Percentiles rank a stretch among this genome's conserved stretches.
Evolutionary conservation across 805 yeast species (phyloP).

Genomic region (Starmerella khaoyaiensis): DNA sequence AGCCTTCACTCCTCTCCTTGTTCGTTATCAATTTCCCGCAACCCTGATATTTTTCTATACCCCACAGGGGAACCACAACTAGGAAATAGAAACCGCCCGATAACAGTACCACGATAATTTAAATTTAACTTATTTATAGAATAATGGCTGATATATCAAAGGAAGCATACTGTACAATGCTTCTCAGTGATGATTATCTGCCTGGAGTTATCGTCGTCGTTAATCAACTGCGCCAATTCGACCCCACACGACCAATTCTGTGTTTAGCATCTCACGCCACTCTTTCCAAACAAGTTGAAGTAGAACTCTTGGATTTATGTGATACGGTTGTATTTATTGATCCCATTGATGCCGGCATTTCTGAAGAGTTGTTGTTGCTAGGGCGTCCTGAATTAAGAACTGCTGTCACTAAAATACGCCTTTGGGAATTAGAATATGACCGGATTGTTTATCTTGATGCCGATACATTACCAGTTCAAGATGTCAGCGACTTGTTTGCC

Average conservation of each 20-base stretch:
- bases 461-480: slow-evolving; percentile 37
- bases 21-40: no score
- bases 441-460: slow-evolving; percentile 41
- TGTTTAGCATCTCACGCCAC: slow-evolving; percentile 23
- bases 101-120: no score
- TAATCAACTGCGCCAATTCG: slow-evolving; percentile 23
- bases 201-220: slow-evolving; percentile 43
- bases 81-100: no score
- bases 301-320: slow-evolving; percentile 22
- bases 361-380: slow-evolving; percentile 27
- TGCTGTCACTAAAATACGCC: slow-evolving; percentile 41
- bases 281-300: slow-evolving; percentile 5
- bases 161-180: slow-evolving; percentile 34
- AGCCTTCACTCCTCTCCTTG: no score
- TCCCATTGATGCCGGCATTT: slow-evolving; percentile 21
- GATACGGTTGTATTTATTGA: slow-evolving; percentile 25
- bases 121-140: not conserved
- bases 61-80: no score
- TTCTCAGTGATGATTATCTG: slow-evolving; percentile 35
- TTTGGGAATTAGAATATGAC: slow-evolving; percentile 36
- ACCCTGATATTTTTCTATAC: no score
- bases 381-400: slow-evolving; percentile 37
- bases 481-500: slow-evolving; percentile 23
- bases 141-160: not conserved
- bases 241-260: slow-evolving; percentile 21